Evolutionary conservation across 805 yeast genomes (phyloP), one percentile per base, ranked within the genome.

Genomic region (Tetrapisispora nanseiensis): DNA sequence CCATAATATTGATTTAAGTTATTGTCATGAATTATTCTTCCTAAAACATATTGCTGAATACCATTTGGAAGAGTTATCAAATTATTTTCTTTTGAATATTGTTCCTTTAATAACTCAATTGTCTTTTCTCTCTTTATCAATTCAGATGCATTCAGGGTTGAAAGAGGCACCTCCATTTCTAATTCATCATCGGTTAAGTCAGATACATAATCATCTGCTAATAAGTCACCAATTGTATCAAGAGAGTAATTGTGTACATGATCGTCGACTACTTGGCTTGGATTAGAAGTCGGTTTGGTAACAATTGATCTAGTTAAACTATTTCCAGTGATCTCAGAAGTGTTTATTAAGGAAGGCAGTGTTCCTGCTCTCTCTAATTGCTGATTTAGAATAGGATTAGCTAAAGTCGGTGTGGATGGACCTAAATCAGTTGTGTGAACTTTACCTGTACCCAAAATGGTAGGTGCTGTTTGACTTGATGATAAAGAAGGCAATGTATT

Each of bases 11-110:
- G 43, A 31, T 49, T 48, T 18, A 59, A 31, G 11, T 47, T 46
- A 36, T 53, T 57, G 12, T 47, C 49, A 35, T 49, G 50, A 16
- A 60, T 26, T 26, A 55, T 52, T 19, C 48, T 51, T 13, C 62
- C 57, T 55, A 61, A 51, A n/a, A 61, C 54, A 27, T 54, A 54
- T 40, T 61, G 63, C 41, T 61, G 62, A 12, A 61, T 55, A 41
- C 66, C 66, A 40, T 57, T 51, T 13, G 66, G 65, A 23, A 61
- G 44, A 5, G 44, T 23, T 11, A 61, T 33, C 13, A 57, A 40
- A 21, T 52, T 56, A 33, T 43, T 46, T 40, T 58, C 52, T 12
- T 48, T 40, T 13, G 39, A 16, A 21, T 51, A 49, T 12, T 31
- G 41, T 12, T 42, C 37, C 37, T 49, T 49, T 20, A 59, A 35